Evolutionary conservation across 441 rosid species (phyloP).

Genomic region (Sinapis alba): DNA sequence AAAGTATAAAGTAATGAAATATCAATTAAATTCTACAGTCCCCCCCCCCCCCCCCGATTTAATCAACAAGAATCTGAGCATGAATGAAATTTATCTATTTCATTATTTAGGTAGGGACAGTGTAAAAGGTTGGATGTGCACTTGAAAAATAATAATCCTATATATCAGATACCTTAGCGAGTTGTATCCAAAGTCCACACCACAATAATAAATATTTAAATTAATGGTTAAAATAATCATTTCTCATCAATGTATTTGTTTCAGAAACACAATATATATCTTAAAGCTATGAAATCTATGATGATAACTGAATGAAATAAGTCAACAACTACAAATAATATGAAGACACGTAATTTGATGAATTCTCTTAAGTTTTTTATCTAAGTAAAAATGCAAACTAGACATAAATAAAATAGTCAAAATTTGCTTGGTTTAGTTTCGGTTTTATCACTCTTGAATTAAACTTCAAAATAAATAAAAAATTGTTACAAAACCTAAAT

Average conservation of each 20-base stretch:
- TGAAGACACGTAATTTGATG: neutral
- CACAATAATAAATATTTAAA: neutral
- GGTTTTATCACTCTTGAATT: neutral
- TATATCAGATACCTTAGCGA: neutral
- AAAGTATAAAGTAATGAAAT: neutral
- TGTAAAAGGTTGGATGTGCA: neutral
- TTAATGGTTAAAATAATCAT: neutral
- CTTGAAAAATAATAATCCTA: too few relatives aligned
- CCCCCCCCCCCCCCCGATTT: too few relatives aligned
- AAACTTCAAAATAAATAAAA: neutral
- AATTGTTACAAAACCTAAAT: neutral
- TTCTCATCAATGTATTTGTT: neutral
- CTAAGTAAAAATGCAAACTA: neutral
- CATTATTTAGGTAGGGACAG: neutral
- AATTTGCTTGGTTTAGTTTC: neutral
- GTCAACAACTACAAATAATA: neutral
- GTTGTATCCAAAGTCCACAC: neutral
- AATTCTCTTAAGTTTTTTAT: too few relatives aligned
- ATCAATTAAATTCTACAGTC: neutral
- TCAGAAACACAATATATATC: neutral
- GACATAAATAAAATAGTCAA: neutral
- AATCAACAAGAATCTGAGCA: constrained; percentile 11
- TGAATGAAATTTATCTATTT: neutral
- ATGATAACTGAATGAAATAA: neutral
- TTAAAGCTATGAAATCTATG: neutral